Percentiles rank a stretch among this genome's conserved stretches.
These are phyloP conservation scores for Parasitella parasitica DNA, from an alignment of 371 early-diverging fungal genomes.

Conservation along the genomic window DNA sequence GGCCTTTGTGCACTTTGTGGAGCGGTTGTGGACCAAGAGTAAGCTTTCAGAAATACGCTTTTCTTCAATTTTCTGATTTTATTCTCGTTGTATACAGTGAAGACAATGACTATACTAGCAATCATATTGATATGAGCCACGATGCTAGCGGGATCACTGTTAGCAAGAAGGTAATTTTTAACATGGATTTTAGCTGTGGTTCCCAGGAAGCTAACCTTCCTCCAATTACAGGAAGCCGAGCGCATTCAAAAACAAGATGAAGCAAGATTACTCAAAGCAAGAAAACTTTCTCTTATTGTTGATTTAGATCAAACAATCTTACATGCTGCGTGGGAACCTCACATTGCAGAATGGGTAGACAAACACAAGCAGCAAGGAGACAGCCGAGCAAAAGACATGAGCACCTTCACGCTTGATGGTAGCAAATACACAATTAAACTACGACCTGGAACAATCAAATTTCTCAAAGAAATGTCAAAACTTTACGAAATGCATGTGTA, in stretches of 20 bases:
- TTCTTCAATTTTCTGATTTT: not conserved
- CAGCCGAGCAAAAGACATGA: slow-evolving; percentile 64
- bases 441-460: slow-evolving; percentile 77
- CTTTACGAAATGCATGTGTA: slow-evolving; percentile 97
- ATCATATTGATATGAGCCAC: slow-evolving; percentile 76
- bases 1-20: slow-evolving; percentile 86
- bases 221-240: slow-evolving; percentile 77
- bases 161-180: slow-evolving; percentile 51
- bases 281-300: slow-evolving; percentile 89
- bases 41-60: not conserved
- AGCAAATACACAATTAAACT: slow-evolving; percentile 84
- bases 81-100: not conserved
- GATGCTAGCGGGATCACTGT: slow-evolving; percentile 72
- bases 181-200: too few relatives aligned
- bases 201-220: too few relatives aligned
- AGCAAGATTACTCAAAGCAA: slow-evolving; percentile 59
- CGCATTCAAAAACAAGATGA: slow-evolving; percentile 72
- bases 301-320: slow-evolving; percentile 99
- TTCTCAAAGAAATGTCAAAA: slow-evolving; percentile 67
- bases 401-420: slow-evolving; percentile 67
- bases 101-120: slow-evolving; percentile 5
- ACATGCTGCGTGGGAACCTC: slow-evolving; percentile 89
- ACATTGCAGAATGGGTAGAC: slow-evolving; percentile 80
- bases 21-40: slow-evolving; percentile 51
- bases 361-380: slow-evolving; percentile 66